Conservation (phyloP, 176 grass and related monocot species). For the Oryza glaberrima region DNA sequence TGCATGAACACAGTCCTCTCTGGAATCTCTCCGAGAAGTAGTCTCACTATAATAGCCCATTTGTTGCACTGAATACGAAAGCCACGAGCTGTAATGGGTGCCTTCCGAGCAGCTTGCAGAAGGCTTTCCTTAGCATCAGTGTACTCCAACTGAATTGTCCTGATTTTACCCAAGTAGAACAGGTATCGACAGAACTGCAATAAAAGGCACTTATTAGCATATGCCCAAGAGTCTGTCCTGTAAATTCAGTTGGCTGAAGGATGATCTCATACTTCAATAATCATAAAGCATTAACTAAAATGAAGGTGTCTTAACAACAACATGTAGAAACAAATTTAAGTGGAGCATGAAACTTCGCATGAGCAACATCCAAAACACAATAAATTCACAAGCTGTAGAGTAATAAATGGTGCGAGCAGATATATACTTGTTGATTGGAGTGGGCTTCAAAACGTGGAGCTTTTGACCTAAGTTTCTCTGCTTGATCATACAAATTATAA, state of each 20-base stretch:
- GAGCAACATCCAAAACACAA: background rate
- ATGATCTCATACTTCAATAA: conserved; percentile 15
- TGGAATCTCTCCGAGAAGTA: conserved; percentile 88
- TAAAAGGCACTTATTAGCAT: background rate
- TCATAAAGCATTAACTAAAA: background rate
- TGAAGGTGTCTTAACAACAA: background rate
- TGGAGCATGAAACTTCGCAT: background rate
- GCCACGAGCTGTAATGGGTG: conserved; percentile 68
- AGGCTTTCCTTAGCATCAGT: conserved; percentile 94
- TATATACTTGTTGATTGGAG: conserved; percentile 79
- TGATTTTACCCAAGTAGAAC: conserved; percentile 88
- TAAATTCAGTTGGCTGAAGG: background rate
- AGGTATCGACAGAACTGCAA: conserved; percentile 87
- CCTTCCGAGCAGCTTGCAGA: conserved; percentile 84
- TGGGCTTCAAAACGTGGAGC: conserved; percentile 89
- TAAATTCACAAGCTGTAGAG: background rate
- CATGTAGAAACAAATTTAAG: background rate
- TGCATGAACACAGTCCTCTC: conserved; percentile 95
- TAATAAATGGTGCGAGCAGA: background rate
- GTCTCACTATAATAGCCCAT: conserved; percentile 77
- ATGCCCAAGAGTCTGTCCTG: conserved; percentile 1
- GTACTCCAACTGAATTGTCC: conserved; percentile 94
- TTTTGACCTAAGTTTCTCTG: conserved; percentile 87
- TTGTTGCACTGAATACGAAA: conserved; percentile 95
- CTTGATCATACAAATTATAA: conserved; percentile 89